Evolutionary conservation across 257 asterid species (phyloP), one percentile per base, ranked within the genome.

Genomic region (Solanum virginianum): DNA sequence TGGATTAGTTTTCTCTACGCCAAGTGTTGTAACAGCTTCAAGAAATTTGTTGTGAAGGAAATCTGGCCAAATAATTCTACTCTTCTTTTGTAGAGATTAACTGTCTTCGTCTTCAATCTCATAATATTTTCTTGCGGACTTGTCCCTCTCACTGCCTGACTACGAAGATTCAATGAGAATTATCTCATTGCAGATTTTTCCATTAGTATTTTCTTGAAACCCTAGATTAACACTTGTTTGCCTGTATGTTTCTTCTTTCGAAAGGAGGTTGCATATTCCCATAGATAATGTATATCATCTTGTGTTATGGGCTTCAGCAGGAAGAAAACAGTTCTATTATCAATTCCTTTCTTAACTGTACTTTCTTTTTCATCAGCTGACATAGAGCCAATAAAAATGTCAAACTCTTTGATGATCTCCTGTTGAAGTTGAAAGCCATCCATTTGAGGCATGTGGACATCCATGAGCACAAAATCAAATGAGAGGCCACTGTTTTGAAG

Each of bases 371-470:
- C 89, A 57, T 92, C 93, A 32, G 87, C 93, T 66, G 97, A 91
- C 94, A 93, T 93, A 71, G n/a, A n/a, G n/a, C n/a, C n/a, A n/a
- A n/a, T n/a, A n/a, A n/a, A n/a, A n/a, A n/a, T n/a, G n/a, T n/a
- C n/a, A n/a, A n/a, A n/a, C n/a, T n/a, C n/a, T n/a, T n/a, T n/a
- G n/a, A n/a, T n/a, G n/a, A n/a, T n/a, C n/a, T n/a, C n/a, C n/a
- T n/a, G n/a, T n/a, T n/a, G n/a, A n/a, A n/a, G n/a, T n/a, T n/a
- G n/a, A n/a, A n/a, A 89, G 5, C 94, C 93, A 26, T 87, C 88
- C 92, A 93, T 89, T 72, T 89, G 89, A 0, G 92, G 93, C 93
- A 92, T 93, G 88, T 91, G 92, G 4, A 92, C 92, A 85, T 93
- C 91, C 0, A 91, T n/a, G 43, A 60, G 0, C 22, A 81, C n/a